Evolutionary conservation across 1,139 yeast genomes (phyloP).

Genomic region (Kodamaea arcana): DNA sequence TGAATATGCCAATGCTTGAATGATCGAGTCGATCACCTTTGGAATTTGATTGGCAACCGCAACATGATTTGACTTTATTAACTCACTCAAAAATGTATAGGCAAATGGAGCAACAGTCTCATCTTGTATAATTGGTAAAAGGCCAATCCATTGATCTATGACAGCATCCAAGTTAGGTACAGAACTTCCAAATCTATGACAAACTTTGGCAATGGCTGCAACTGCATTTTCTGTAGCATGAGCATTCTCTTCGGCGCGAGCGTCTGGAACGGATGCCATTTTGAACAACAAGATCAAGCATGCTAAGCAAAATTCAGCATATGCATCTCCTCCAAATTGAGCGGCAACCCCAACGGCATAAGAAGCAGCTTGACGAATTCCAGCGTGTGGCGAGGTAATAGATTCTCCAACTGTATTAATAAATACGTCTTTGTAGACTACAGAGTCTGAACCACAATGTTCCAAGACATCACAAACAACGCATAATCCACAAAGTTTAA

Average conservation of each 20-base stretch:
- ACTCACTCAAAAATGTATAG: slow-evolving; percentile 69
- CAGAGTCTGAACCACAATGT: slow-evolving; percentile 67
- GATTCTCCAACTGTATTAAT: slow-evolving; percentile 60
- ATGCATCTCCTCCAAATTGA: slow-evolving; percentile 65
- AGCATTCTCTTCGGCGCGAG: slow-evolving; percentile 78
- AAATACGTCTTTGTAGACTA: slow-evolving; percentile 61
- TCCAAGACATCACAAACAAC: slow-evolving; percentile 79
- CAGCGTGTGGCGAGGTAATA: slow-evolving; percentile 62
- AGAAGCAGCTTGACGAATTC: slow-evolving; percentile 84
- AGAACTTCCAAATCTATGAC: slow-evolving; percentile 51
- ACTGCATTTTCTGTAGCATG: slow-evolving; percentile 85
- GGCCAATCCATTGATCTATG: slow-evolving; percentile 71
- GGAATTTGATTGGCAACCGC: slow-evolving; percentile 55
- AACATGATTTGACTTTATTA: slow-evolving; percentile 68
- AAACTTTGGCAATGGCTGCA: slow-evolving; percentile 78
- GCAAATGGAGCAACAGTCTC: slow-evolving; percentile 89
- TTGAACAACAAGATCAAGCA: slow-evolving; percentile 72
- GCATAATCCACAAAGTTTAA: slow-evolving; percentile 76
- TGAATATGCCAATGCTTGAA: slow-evolving; percentile 71
- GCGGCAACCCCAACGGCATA: slow-evolving; percentile 85
- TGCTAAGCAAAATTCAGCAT: slow-evolving; percentile 60
- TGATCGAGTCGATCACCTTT: slow-evolving; percentile 66
- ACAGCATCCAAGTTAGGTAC: slow-evolving; percentile 63
- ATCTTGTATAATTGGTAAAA: slow-evolving; percentile 80
- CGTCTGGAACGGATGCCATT: slow-evolving; percentile 76